These are phyloP conservation scores for Periconia digitata DNA, from an alignment of 2,329 filamentous ascomycete species.

Conservation along the genomic window DNA sequence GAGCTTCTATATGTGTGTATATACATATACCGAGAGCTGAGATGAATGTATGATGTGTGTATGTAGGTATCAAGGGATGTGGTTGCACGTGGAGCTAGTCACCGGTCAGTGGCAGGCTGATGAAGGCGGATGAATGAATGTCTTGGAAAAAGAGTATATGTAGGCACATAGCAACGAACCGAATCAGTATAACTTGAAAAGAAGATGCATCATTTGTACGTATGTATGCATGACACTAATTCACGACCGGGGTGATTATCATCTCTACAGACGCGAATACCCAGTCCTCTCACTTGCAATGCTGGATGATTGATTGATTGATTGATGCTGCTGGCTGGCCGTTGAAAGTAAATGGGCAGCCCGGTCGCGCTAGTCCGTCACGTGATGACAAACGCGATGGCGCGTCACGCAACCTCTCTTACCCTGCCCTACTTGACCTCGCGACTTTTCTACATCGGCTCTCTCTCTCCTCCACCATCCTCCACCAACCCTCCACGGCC, in stretches of 20 bases:
- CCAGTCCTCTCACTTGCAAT: no score
- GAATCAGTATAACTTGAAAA: no score
- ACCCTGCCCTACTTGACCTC: slow-evolving; percentile 6
- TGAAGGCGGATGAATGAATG: no score
- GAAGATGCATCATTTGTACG: no score
- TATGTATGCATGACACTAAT: no score
- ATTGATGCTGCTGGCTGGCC: no score
- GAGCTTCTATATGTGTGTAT: no score
- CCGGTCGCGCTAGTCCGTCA: slow-evolving; percentile 22
- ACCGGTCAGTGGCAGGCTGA: slow-evolving; percentile 6
- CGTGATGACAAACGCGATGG: slow-evolving; percentile 8
- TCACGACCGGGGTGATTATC: no score
- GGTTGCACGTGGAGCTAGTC: slow-evolving; percentile 9
- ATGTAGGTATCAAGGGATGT: slow-evolving; percentile 3
- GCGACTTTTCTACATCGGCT: slow-evolving; percentile 25
- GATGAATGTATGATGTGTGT: not conserved
- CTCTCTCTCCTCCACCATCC: slow-evolving; percentile 13
- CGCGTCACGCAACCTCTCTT: slow-evolving; percentile 5
- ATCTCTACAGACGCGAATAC: no score
- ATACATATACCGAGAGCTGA: not conserved
- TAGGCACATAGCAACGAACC: no score
- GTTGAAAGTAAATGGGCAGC: not conserved
- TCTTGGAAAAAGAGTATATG: no score
- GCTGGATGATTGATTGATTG: no score
- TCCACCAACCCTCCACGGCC: slow-evolving; percentile 11